These are phyloP conservation scores for Penicillium egyptiacum DNA, from an alignment of 495 filamentous ascomycete species.

Conservation along the genomic window DNA sequence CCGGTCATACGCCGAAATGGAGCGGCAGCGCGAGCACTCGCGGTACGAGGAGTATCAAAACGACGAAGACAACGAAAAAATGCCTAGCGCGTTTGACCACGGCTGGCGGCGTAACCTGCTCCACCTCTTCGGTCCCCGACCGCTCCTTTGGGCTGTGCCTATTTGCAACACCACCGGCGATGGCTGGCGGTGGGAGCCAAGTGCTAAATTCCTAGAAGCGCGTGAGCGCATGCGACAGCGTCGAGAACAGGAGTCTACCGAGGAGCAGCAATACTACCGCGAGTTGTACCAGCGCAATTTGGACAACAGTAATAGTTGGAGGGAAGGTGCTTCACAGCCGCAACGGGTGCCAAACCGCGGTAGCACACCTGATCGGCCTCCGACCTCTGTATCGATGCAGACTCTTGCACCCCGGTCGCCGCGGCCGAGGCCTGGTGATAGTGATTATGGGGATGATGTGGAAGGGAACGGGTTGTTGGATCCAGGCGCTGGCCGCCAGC, in stretches of 20 bases:
- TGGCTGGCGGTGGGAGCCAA: constrained; percentile 95
- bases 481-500: constrained; percentile 12
- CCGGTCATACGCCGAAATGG: constrained; percentile 67
- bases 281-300: constrained; percentile 44
- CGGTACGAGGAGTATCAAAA: constrained; percentile 88
- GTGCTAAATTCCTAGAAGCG: constrained; percentile 65
- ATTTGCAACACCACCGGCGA: constrained; percentile 82
- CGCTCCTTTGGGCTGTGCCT: constrained; percentile 75
- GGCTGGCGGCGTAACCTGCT: constrained; percentile 76
- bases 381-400: constrained; percentile 55
- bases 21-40: constrained; percentile 66
- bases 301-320: constrained; percentile 38
- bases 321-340: constrained; percentile 24
- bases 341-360: constrained; percentile 42
- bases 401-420: constrained; percentile 49
- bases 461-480: constrained; percentile 32
- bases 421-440: constrained; percentile 45
- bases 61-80: constrained; percentile 77
- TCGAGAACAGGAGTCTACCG: constrained; percentile 55
- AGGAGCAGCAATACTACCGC: constrained; percentile 50
- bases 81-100: constrained; percentile 91
- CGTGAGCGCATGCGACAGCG: constrained; percentile 58
- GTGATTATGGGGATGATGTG: constrained; percentile 39
- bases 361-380: constrained; percentile 53
- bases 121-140: constrained; percentile 75